A percentile compares a stretch with the other conserved stretches of the same genome.
Evolutionary conservation across 2,329 filamentous ascomycete genomes (phyloP).

Genomic region (Claviceps fusiformis): DNA sequence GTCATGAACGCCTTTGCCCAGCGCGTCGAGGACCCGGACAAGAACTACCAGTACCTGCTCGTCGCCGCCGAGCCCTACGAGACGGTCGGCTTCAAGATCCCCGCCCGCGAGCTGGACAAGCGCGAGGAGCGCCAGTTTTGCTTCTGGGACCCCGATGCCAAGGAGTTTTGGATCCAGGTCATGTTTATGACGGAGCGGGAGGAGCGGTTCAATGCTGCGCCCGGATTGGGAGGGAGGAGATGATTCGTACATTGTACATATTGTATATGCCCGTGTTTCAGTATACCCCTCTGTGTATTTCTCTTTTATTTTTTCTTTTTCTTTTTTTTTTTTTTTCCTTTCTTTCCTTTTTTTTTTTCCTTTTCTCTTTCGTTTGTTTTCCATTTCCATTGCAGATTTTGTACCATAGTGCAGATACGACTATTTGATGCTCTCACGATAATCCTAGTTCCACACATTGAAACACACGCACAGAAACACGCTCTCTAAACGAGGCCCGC

Average conservation of each 20-base stretch:
- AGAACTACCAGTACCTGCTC: slow-evolving; percentile 85
- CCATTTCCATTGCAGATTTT: no score
- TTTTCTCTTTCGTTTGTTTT: neutral
- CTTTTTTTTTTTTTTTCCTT: neutral
- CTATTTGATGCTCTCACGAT: no score
- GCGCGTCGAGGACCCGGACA: slow-evolving; percentile 86
- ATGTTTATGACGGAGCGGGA: slow-evolving; percentile 98
- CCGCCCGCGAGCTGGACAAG: slow-evolving; percentile 83
- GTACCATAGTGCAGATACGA: no score
- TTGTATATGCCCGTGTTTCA: no score
- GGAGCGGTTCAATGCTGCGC: slow-evolving; percentile 64
- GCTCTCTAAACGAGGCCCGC: no score
- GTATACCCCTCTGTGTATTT: no score
- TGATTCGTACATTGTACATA: slow-evolving; percentile 13
- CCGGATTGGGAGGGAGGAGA: slow-evolving; percentile 39
- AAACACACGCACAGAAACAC: no score
- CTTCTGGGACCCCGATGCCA: slow-evolving; percentile 90
- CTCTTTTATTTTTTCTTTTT: neutral
- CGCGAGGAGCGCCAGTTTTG: slow-evolving; percentile 79
- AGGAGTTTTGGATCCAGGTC: slow-evolving; percentile 95
- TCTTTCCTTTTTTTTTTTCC: neutral
- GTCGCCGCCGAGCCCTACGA: slow-evolving; percentile 97
- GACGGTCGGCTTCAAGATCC: slow-evolving; percentile 92
- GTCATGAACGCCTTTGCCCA: slow-evolving; percentile 98
- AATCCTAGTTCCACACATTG: no score